A percentile compares a stretch with the other conserved stretches of the same genome.
These are phyloP conservation scores for Boletus hoseneyae DNA, from an alignment of 1,284 basidiomycete species.

Conservation along the genomic window DNA sequence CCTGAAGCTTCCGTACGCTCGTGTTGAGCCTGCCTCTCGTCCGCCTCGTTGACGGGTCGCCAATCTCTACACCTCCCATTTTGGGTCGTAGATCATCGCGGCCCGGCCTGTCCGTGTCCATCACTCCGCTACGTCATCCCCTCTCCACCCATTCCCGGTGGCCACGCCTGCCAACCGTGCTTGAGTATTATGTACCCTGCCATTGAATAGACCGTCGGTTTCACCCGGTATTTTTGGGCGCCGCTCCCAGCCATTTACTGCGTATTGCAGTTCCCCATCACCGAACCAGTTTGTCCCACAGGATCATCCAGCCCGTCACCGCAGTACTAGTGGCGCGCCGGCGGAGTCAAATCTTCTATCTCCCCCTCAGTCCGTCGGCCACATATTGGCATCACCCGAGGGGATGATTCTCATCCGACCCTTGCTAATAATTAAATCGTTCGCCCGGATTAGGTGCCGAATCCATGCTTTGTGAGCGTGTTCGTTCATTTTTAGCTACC, in stretches of 20 bases:
- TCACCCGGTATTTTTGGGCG: neutral
- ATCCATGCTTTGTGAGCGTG: conserved; percentile 21
- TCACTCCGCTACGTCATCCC: conserved; percentile 13
- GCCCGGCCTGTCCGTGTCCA: conserved; percentile 9
- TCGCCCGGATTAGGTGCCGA: conserved; percentile 5
- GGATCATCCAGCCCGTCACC: neutral
- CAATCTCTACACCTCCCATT: conserved; percentile 18
- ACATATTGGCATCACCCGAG: neutral
- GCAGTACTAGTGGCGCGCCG: neutral
- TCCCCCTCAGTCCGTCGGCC: neutral
- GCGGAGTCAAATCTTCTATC: neutral
- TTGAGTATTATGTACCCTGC: conserved; percentile 20
- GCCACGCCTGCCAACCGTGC: conserved; percentile 18
- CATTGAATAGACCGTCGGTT: too few relatives aligned
- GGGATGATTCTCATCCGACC: neutral
- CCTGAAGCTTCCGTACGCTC: neutral
- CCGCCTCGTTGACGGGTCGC: too few relatives aligned
- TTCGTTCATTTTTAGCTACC: conserved; percentile 8
- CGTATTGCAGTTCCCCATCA: neutral
- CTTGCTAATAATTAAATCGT: conserved; percentile 3
- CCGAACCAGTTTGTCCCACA: too few relatives aligned
- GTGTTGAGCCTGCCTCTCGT: too few relatives aligned
- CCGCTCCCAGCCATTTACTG: neutral
- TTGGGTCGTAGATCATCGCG: conserved; percentile 27
- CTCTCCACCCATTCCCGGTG: conserved; percentile 10